Evolutionary conservation across 176 grass and related monocot species (phyloP).

Genomic region (Themeda triandra): DNA sequence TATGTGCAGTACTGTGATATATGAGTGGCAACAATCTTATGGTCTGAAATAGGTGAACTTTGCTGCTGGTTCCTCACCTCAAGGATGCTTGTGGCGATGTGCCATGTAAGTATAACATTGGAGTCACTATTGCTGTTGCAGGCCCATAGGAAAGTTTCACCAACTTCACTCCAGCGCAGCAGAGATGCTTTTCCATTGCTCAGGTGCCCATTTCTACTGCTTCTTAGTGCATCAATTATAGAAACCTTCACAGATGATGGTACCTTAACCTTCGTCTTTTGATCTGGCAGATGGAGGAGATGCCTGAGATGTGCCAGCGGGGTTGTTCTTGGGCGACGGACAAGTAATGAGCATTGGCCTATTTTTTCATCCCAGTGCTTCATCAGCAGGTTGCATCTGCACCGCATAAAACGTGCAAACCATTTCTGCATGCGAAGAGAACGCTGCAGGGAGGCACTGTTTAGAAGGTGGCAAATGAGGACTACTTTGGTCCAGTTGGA

Average conservation of each 20-base stretch:
- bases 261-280: neutral
- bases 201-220: neutral
- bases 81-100: conserved; percentile 20
- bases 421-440: neutral
- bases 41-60: too few relatives aligned
- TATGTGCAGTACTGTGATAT: too few relatives aligned
- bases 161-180: accelerated
- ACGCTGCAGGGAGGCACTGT: neutral
- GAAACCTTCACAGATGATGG: neutral
- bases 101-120: neutral
- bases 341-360: neutral
- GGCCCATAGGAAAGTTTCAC: neutral
- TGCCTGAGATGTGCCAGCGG: accelerated
- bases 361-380: neutral
- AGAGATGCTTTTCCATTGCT: neutral
- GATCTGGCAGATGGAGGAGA: neutral
- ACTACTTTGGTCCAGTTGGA: conserved; percentile 7
- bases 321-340: neutral
- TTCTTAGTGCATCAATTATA: neutral
- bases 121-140: neutral
- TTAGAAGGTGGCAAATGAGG: neutral
- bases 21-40: neutral
- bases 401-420: neutral
- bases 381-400: neutral
- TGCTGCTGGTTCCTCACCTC: neutral